Base-by-base conservation (phyloP, 2,329 filamentous ascomycete species). In the Sporothrix luriei region DNA sequence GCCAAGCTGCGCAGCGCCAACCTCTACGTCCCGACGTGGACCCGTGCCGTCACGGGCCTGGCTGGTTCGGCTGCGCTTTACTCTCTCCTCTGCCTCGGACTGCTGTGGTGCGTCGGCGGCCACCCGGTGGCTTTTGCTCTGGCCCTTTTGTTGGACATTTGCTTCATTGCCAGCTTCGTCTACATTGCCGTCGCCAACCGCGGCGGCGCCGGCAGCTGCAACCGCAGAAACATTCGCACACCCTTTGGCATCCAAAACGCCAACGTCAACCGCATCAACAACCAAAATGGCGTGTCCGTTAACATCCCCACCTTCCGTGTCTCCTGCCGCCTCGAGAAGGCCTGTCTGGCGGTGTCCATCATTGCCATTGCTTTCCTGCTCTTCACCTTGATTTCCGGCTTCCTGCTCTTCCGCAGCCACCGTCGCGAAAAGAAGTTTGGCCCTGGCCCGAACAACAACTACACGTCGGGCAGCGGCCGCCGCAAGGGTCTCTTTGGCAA, bases 71-170 rank as follows among this genome's bases (percentile, higher is more conserved):
- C 88, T 2, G 86, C 90, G 0, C 77, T 96, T 10, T 97, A 97
- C 82, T 88, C 89, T 66, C 80, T 92, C 71, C 79, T 90, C 68
- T 91, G 88, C n/a, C 81, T 92, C 16, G 73, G 95, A 43, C 81
- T 96, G 49, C 89, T 94, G 10, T 93, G 91, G 82, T 95, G 88
- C 77, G 81, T 97, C 6, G 92, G 91, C 48, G 93, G 93, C 38
- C 85, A 91, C 71, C 83, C 85, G 4, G 83, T 94, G 78, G 90
- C 93, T 71, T 91, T 91, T 3, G 84, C 90, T 76, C 73, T 95
- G 68, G 91, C 87, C 73, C 87, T 97, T 72, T 72, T 94, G 29
- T 83, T 97, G 62, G 92, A 97, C 76, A 75, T 95, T 68, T 85
- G 85, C 75, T 97, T 97, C 79, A 81, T 88, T 67, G 92, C 86